A percentile compares a stretch with the other conserved stretches of the same genome.
These are phyloP conservation scores for Helianthus tuberosus DNA, from an alignment of 129 eudicot species.

Conservation along the genomic window DNA sequence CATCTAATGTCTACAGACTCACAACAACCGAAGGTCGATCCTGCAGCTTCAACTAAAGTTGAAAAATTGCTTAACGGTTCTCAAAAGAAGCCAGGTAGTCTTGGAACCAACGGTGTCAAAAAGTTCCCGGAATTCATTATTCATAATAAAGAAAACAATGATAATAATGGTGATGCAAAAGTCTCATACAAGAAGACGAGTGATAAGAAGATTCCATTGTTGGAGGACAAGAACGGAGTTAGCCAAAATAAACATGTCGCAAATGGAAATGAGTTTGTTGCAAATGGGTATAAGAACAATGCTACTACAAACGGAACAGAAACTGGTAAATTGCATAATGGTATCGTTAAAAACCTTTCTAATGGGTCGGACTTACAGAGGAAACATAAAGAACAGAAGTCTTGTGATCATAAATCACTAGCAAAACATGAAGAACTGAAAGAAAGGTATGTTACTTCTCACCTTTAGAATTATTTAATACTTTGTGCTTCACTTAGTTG, in stretches of 20 bases:
- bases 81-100: constrained; percentile 33
- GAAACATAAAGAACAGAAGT: constrained; percentile 44
- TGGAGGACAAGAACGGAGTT: constrained; percentile 47
- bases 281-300: constrained; percentile 35
- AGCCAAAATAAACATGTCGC: constrained; percentile 31
- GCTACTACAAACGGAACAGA: constrained; percentile 22
- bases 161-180: constrained; percentile 37
- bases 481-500: constrained; percentile 4
- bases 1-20: constrained; percentile 29
- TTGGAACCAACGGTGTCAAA: constrained; percentile 30
- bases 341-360: constrained; percentile 29
- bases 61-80: constrained; percentile 38
- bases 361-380: constrained; percentile 45
- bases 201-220: constrained; percentile 33
- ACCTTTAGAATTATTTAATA: constrained; percentile 10
- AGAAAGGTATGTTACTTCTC: constrained; percentile 57
- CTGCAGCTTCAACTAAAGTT: constrained; percentile 35
- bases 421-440: constrained; percentile 52
- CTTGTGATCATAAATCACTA: constrained; percentile 47
- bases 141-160: constrained; percentile 49
- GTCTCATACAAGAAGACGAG: constrained; percentile 33
- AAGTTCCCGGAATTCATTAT: constrained; percentile 39
- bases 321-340: constrained; percentile 42
- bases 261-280: constrained; percentile 31
- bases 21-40: constrained; percentile 39